Evolutionary conservation across 1,284 basidiomycete species (phyloP), one percentile per base, ranked within the genome.

Genomic region (Hemileia vastatrix): DNA sequence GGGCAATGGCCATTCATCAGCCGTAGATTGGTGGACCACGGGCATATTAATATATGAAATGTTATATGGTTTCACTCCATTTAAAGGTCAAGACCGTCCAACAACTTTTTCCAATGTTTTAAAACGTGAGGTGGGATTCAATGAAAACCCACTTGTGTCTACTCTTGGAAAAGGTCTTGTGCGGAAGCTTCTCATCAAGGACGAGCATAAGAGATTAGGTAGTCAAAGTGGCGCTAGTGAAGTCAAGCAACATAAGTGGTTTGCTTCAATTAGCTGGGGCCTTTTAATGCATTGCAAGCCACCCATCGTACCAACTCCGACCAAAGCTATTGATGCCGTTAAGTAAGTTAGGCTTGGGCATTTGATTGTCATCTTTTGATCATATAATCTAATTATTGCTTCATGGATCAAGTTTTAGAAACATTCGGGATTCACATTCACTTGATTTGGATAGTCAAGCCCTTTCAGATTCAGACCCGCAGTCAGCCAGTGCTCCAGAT

Each of bases 201-300:
- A 88, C 72, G 94, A 99, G 77, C 81, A 83, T 72, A 86, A 84
- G 68, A 83, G 94, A 59, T 78, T 98, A 58, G 94, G 94, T 51
- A 90, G 88, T 76, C 85, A 83, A 76, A 90, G 86, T 66, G 95
- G 95, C 44, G 95, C 95, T 51, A 93, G 90, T 71, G 95, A 99
- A 78, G 92, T 98, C 71, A 99, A 98, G 80, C 87, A 90, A 70
- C 93, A 97, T 82, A 95, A 92, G 77, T 99, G 95, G 95, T 99
- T 99, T 79, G 80, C 82, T 27, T 89, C 88, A 73, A 85, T 95
- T 75, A 94, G 90, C 77, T 99, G 94, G 95, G 95, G 94, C 24
- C 80, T 98, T 66, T 78, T 99, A 74, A 83, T 95, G 68, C 88
- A 98, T 78, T 86, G 85, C 72, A 86, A 86, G 71, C 95, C 94